Conservation (phyloP, 305 asterid species). For the Fraxinus floribunda region DNA sequence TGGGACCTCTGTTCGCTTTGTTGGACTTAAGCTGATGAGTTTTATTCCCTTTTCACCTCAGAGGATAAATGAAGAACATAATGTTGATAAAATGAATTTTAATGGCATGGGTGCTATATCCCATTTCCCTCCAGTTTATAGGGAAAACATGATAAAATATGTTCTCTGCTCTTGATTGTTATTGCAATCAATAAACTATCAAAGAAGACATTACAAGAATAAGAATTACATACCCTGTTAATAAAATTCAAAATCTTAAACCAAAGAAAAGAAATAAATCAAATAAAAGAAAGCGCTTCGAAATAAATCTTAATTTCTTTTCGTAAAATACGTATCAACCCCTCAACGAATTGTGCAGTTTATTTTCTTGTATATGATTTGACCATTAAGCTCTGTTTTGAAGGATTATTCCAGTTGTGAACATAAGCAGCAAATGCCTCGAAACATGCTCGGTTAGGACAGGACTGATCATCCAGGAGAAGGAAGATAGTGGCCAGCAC, state of each 20-base stretch:
- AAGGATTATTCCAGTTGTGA: not conserved
- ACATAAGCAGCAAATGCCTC: not conserved
- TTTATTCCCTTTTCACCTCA: not conserved
- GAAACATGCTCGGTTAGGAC: not conserved
- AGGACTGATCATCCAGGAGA: not conserved
- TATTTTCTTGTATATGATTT: not conserved
- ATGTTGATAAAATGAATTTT: not conserved
- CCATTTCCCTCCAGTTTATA: not conserved
- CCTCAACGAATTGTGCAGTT: not conserved
- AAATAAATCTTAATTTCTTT: not conserved
- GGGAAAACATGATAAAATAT: not conserved
- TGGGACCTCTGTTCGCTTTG: not conserved
- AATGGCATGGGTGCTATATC: not conserved
- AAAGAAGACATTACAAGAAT: not conserved
- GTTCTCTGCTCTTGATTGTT: not conserved
- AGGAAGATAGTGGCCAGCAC: not conserved
- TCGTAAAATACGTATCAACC: not conserved
- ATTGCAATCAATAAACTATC: not conserved
- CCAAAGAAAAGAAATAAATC: not conserved
- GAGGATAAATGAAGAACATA: not conserved
- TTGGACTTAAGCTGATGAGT: not conserved
- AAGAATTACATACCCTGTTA: not conserved
- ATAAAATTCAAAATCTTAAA: not conserved
- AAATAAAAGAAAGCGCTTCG: not conserved
- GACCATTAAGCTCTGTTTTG: not conserved